Base-by-base conservation (phyloP, 1,284 basidiomycete species). In the Cutaneotrichosporon mucoides region DNA sequence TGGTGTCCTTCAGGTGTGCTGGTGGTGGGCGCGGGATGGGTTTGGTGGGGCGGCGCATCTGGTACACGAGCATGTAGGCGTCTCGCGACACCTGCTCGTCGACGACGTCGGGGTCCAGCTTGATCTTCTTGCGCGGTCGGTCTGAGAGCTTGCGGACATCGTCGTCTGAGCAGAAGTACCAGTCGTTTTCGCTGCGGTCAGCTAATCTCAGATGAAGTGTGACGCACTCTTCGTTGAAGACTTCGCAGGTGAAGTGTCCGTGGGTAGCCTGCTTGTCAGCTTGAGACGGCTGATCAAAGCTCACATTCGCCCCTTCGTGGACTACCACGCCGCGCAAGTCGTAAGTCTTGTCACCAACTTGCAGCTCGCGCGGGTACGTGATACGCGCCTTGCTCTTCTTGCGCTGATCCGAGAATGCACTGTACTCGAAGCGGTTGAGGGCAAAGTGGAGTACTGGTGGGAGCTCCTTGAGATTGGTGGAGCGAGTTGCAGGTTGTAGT, bases 141-240 rank as follows among this genome's bases (percentile, higher is more conserved):
- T 59, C 67, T 37, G 51, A 57, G 59, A 48, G 57, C 59, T 52
- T 69, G 43, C 56, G 47, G 46, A 75, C 62, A 35, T 64, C 54
- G 69, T 94, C 92, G 70, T 96, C 92, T 66, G 93, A 90, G 75
- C 90, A 95, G 62, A 87, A 84, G 72, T 87, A 92, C 92, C 92
- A 96, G n/a, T 85, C 81, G 42, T 82, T 76, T 47, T 82, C 81
- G 48, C 89, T 92, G 65, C 49, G 52, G 51, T 66, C 34, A 61
- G 57, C 59, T n/a, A n/a, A n/a, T n/a, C n/a, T n/a, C n/a, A n/a
- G n/a, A n/a, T n/a, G n/a, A n/a, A n/a, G n/a, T n/a, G n/a, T n/a
- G 46, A 79, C 86, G 68, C 69, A 93, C 90, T 77, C 76, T 46
- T 82, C 80, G 72, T 94, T 89, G 69, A 86, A 88, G 6, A 92